A percentile compares a stretch with the other conserved stretches of the same genome.
These are phyloP conservation scores for Solanum stenotomum DNA, from an alignment of 257 asterid genomes.

Conservation along the genomic window DNA sequence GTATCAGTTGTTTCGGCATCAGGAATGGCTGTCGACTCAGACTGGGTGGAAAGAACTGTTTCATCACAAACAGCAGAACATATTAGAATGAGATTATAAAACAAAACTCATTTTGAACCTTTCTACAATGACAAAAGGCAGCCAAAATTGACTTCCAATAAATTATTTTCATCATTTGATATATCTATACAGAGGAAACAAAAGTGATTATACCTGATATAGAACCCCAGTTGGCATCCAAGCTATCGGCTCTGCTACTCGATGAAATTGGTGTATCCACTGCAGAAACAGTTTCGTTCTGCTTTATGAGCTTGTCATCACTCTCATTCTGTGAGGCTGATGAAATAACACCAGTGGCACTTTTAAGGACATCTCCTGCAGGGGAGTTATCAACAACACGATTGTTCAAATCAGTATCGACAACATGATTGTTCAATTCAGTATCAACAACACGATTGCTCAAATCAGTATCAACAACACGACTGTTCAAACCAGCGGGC, in stretches of 20 bases:
- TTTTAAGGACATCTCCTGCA: constrained; percentile 5
- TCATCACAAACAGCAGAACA: not conserved
- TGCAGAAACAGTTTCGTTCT: constrained; percentile 22
- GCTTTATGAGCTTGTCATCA: constrained; percentile 23
- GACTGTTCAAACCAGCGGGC: constrained; percentile 2
- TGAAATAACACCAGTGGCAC: constrained; percentile 3
- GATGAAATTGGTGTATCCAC: constrained; percentile 26
- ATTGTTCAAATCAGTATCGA: constrained; percentile 5
- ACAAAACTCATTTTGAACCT: not conserved
- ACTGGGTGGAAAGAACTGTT: constrained; percentile 30
- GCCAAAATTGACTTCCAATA: not conserved
- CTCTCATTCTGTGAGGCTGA: constrained; percentile 22
- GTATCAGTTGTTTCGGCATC: constrained; percentile 18
- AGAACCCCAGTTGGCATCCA: constrained; percentile 83
- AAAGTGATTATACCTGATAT: constrained; percentile 48
- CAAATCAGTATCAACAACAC: constrained; percentile 2
- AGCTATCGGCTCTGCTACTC: constrained; percentile 50
- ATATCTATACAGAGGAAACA: not conserved
- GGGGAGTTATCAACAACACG: not conserved
- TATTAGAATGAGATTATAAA: not conserved
- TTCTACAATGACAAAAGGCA: not conserved
- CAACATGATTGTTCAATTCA: constrained; percentile 10
- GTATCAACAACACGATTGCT: not conserved
- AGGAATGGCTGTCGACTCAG: constrained; percentile 14
- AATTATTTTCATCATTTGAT: not conserved